These are phyloP conservation scores for Carpinus fangiana DNA, from an alignment of 306 rosid species.

Conservation along the genomic window DNA sequence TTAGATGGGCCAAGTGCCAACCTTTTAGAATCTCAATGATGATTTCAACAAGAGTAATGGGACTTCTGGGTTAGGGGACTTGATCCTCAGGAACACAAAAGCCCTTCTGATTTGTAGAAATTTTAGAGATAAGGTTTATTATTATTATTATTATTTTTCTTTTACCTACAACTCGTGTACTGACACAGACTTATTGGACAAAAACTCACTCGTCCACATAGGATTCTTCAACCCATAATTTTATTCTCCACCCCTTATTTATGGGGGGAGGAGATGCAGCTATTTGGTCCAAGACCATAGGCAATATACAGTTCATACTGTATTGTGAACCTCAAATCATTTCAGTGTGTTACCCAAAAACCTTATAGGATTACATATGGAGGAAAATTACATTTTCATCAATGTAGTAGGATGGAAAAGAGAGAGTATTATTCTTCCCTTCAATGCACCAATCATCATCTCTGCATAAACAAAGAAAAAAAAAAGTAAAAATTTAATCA, in stretches of 20 bases:
- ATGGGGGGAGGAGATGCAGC: neutral
- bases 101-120: conserved; percentile 8
- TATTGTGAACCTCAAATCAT: conserved; percentile 4
- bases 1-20: neutral
- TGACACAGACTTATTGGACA: neutral
- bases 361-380: conserved; percentile 18
- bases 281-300: neutral
- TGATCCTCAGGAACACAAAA: neutral
- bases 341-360: conserved; percentile 21
- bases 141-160: no score
- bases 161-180: neutral
- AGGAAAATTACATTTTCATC: conserved; percentile 87
- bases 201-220: neutral
- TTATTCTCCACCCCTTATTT: neutral
- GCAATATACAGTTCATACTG: neutral
- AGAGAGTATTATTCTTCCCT: conserved; percentile 68
- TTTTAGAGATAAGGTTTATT: conserved; percentile 2
- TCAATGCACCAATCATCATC: conserved; percentile 92
- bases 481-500: conserved; percentile 25
- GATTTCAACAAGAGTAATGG: neutral
- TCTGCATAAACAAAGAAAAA: conserved; percentile 60
- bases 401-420: conserved; percentile 96
- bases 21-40: conserved; percentile 17
- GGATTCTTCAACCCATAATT: neutral
- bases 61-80: conserved; percentile 4